Base-by-base conservation (phyloP, 108 stramenopile genomes). In the Skeletonema tropicum region DNA sequence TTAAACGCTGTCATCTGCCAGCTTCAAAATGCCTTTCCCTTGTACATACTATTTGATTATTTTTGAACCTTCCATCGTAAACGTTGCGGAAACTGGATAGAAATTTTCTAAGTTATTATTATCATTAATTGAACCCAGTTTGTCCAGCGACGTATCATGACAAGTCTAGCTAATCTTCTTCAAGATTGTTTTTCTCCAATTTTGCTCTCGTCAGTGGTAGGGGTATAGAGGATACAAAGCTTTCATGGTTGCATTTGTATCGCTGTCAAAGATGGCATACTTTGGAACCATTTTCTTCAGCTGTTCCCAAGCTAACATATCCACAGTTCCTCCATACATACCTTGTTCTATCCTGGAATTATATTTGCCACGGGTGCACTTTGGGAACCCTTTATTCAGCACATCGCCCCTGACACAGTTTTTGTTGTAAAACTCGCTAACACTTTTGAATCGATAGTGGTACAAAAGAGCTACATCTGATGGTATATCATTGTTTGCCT, bases 241-340 rank as follows among this genome's bases (percentile, higher is more conserved):
- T 7, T 35, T 35, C 33, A 35, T 35, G 33, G 33, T 45, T 46
- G 23, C 63, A 23, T 64, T 64, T 19, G 63, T 19, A 19, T 23
- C 6, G 45, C 41, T 36, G 6, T 64, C 63, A 64, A 64, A 64
- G 42, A 64, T 64, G 63, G 63, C 63, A 39, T 64, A 64, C 41
- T 64, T 64, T 64, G 63, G 63, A 36, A 64, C 63, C 41, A 45
- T 36, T 64, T 23, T 36, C 35, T 64, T 64, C 63, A 64, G 41
- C 63, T 57, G 63, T 46, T 23, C 19, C 63, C 63, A 64, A 19
- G 63, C 63, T 39, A 23, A 52, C 21, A 7, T 23, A 10, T 64
- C 63, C 21, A 64, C 6, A 3, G 7, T 23, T 6, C 19, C 63
- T 23, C 63, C 63, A 46, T 64, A 36, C 17, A 38, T 57, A 6